phyloP scores from a whole-genome alignment of 352 stramenopile genomes.

The Globisporangium emineosum region DNA sequence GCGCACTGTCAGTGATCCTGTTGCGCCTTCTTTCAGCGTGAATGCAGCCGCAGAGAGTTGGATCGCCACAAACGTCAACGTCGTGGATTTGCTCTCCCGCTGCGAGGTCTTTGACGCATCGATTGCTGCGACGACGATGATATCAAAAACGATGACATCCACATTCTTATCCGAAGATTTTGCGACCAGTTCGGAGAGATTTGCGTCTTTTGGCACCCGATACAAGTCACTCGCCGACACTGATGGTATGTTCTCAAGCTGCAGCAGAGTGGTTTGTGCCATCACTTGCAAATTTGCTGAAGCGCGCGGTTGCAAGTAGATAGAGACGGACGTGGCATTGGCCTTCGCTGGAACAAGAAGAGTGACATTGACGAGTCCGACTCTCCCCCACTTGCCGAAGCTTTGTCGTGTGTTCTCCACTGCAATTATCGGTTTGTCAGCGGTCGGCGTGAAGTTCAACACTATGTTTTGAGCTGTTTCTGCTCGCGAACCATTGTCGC shows the following conservation, averaged over 20 bases:
- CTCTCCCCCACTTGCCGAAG: conserved; percentile 24
- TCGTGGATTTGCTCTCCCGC: conserved; percentile 21
- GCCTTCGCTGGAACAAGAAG: conserved; percentile 32
- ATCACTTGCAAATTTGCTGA: conserved; percentile 31
- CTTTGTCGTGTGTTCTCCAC: conserved; percentile 37
- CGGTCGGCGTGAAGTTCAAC: conserved; percentile 36
- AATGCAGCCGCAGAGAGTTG: conserved; percentile 37
- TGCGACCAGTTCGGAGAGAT: conserved; percentile 30
- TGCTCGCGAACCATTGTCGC: conserved; percentile 18
- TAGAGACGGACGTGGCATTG: conserved; percentile 25
- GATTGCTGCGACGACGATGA: conserved; percentile 31
- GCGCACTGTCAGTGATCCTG: conserved; percentile 20
- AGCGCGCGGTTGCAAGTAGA: conserved; percentile 34
- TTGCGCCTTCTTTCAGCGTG: conserved; percentile 37
- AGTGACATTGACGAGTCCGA: conserved; percentile 35
- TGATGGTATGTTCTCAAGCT: conserved; percentile 23
- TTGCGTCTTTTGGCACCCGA: conserved; percentile 25
- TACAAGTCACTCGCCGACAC: conserved; percentile 36
- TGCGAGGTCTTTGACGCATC: conserved; percentile 37
- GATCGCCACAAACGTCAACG: conserved; percentile 34
- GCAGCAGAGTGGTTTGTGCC: conserved; percentile 30
- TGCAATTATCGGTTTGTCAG: conserved; percentile 32
- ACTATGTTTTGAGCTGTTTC: conserved; percentile 17
- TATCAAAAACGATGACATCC: conserved; percentile 30
- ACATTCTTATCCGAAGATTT: conserved; percentile 23